Evolutionary conservation across 2,329 filamentous ascomycete species (phyloP).

Genomic region (Colletotrichum aenigma): DNA sequence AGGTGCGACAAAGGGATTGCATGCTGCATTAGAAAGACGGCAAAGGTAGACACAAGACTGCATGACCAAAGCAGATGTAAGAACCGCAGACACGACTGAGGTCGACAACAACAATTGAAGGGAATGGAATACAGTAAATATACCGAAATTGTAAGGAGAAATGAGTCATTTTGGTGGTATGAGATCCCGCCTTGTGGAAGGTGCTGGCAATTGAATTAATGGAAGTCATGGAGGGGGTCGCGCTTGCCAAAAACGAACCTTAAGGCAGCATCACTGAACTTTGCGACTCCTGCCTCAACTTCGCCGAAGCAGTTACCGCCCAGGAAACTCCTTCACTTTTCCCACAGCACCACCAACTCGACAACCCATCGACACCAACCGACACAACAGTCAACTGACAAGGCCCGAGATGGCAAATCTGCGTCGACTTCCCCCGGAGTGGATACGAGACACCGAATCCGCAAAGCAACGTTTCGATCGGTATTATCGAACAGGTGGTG

Average conservation of each 20-base stretch:
- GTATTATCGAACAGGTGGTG: neutral
- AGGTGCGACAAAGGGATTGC: neutral
- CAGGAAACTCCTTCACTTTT: neutral
- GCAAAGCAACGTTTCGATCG: neutral
- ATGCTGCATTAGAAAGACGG: neutral
- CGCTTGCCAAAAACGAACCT: neutral
- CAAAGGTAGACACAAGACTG: too few relatives aligned
- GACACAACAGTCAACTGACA: neutral
- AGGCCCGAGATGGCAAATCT: neutral
- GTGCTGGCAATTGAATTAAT: neutral
- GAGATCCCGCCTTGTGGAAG: too few relatives aligned
- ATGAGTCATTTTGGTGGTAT: too few relatives aligned
- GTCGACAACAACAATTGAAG: too few relatives aligned
- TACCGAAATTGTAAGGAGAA: too few relatives aligned
- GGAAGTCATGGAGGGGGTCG: neutral
- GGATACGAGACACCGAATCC: neutral
- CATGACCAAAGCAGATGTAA: neutral
- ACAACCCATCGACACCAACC: neutral
- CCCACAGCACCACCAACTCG: neutral
- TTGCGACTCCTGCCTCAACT: neutral
- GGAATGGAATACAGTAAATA: too few relatives aligned
- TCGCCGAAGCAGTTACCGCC: too few relatives aligned
- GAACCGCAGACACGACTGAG: neutral
- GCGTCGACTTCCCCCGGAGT: neutral
- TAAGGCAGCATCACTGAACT: neutral